Evolutionary conservation across 352 stramenopile genomes (phyloP).

Genomic region (Pythium guiyangense): DNA sequence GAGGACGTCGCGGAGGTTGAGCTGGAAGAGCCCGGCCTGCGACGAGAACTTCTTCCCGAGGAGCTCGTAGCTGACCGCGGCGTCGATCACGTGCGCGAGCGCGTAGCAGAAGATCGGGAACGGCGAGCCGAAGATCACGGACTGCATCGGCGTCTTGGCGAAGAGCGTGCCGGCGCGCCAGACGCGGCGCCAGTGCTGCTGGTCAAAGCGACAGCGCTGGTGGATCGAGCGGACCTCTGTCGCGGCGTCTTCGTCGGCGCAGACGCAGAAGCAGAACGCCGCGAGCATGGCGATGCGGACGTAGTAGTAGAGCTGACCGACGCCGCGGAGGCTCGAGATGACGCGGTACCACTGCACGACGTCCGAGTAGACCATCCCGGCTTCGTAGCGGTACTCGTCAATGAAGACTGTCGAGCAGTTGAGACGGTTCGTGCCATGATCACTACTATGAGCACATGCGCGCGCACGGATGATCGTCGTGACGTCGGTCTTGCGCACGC

Average conservation of each 20-base stretch:
- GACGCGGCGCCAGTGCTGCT: background rate
- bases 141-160: slow-evolving; percentile 8
- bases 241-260: background rate
- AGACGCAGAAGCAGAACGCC: slow-evolving; percentile 2
- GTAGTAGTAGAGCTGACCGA: slow-evolving; percentile 15
- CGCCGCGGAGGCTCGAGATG: slow-evolving; percentile 16
- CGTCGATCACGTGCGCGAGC: too few relatives aligned
- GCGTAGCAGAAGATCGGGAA: too few relatives aligned
- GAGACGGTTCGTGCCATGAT: too few relatives aligned
- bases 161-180: background rate
- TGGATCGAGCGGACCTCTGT: background rate
- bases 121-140: too few relatives aligned
- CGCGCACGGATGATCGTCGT: slow-evolving; percentile 14
- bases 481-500: slow-evolving; percentile 10
- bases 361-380: slow-evolving; percentile 17
- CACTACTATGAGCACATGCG: slow-evolving; percentile 2
- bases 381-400: slow-evolving; percentile 19
- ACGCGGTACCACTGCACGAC: slow-evolving; percentile 34
- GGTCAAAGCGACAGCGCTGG: background rate
- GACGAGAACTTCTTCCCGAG: too few relatives aligned
- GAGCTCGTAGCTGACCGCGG: too few relatives aligned
- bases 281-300: slow-evolving; percentile 11
- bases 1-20: too few relatives aligned
- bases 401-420: slow-evolving; percentile 8
- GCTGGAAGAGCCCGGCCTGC: too few relatives aligned